Conservation (phyloP, 352 stramenopile species). For the Thalassiosira mediterranea region DNA sequence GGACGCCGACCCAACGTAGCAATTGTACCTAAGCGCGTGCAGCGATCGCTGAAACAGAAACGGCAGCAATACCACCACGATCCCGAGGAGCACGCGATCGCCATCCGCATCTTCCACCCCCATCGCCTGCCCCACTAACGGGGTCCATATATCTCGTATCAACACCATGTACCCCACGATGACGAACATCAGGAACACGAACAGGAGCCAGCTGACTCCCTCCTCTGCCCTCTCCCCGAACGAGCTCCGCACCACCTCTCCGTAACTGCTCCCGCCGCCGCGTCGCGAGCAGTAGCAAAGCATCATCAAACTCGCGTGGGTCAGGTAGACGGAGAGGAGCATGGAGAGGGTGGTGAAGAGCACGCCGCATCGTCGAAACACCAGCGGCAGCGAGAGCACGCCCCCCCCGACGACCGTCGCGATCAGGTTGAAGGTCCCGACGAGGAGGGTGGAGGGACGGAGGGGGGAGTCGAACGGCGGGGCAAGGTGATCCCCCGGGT, state of each 20-base stretch:
- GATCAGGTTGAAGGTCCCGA: slow-evolving; percentile 68
- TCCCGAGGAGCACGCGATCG: slow-evolving; percentile 48
- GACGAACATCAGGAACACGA: slow-evolving; percentile 71
- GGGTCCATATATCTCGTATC: slow-evolving; percentile 76
- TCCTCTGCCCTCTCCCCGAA: slow-evolving; percentile 49
- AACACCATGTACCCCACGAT: slow-evolving; percentile 83
- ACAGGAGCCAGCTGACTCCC: slow-evolving; percentile 45
- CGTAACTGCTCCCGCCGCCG: slow-evolving; percentile 61
- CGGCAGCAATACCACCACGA: slow-evolving; percentile 57
- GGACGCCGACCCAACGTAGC: slow-evolving; percentile 78
- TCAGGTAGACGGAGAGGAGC: slow-evolving; percentile 58
- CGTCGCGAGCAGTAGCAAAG: slow-evolving; percentile 63
- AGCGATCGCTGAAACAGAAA: slow-evolving; percentile 71
- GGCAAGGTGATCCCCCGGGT: slow-evolving; percentile 12
- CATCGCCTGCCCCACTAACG: slow-evolving; percentile 42
- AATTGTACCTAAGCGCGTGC: slow-evolving; percentile 79
- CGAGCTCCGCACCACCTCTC: slow-evolving; percentile 48
- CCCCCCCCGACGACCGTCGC: slow-evolving; percentile 67
- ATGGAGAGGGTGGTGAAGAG: slow-evolving; percentile 63
- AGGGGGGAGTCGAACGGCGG: slow-evolving; percentile 12
- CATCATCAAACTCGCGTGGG: slow-evolving; percentile 69
- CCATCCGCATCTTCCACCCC: slow-evolving; percentile 9
- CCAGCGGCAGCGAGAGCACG: slow-evolving; percentile 73
- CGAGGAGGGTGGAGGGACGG: slow-evolving; percentile 34
- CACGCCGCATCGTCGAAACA: slow-evolving; percentile 61